These are phyloP conservation scores for Penicillium sp. DNA, from an alignment of 2,329 filamentous ascomycete genomes.

Conservation along the genomic window DNA sequence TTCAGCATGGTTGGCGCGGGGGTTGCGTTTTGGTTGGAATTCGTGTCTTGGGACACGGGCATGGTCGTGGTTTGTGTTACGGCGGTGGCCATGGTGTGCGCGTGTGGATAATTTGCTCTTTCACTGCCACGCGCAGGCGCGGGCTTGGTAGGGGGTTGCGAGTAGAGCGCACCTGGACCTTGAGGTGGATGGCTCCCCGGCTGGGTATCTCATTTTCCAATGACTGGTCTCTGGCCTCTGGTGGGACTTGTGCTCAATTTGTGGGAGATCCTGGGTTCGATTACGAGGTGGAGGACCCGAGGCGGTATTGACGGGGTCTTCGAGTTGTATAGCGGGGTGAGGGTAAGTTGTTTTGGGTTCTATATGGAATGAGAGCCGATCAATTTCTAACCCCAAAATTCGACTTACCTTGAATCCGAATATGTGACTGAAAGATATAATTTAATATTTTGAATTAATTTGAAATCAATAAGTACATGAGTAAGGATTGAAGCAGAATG, in stretches of 20 bases:
- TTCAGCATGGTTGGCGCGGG: constrained; percentile 12
- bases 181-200: constrained; percentile 17
- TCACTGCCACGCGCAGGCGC: constrained; percentile 20
- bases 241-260: background rate
- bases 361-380: background rate
- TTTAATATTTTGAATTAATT: background rate
- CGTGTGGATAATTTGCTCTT: background rate
- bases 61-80: constrained; percentile 15
- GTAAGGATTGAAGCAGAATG: background rate
- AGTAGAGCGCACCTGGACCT: constrained; percentile 20
- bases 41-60: background rate
- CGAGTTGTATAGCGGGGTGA: background rate
- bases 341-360: background rate
- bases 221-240: constrained; percentile 9
- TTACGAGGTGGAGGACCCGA: background rate
- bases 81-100: constrained; percentile 2
- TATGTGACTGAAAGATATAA: background rate
- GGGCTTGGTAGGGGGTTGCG: constrained; percentile 7
- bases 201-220: constrained; percentile 30
- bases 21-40: constrained; percentile 1
- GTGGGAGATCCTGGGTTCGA: background rate
- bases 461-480: background rate
- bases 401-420: background rate
- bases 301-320: background rate
- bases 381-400: background rate